phyloP scores from a whole-genome alignment of 352 stramenopile genomes.

The Phytophthora aleatoria region DNA sequence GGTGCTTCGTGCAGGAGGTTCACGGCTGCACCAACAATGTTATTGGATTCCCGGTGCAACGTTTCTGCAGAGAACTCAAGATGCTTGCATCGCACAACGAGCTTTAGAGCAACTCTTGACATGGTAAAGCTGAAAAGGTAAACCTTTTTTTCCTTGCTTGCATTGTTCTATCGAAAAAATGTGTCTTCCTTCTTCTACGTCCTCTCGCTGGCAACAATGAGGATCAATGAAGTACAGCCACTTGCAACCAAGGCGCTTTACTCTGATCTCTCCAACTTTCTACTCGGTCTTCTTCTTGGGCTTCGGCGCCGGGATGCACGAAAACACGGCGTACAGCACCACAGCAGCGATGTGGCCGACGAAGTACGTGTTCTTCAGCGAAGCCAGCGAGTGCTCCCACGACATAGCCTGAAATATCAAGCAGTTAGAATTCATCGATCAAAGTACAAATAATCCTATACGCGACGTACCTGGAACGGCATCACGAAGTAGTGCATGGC shows the following conservation, averaged over 20 bases:
- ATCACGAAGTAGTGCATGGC: constrained; percentile 78
- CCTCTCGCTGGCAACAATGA: neutral
- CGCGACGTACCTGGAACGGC: constrained; percentile 56
- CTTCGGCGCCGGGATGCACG: constrained; percentile 60
- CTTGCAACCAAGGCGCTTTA: constrained; percentile 18
- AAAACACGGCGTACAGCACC: constrained; percentile 76
- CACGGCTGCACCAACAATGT: constrained; percentile 93
- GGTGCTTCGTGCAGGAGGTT: constrained; percentile 81
- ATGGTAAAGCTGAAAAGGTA: neutral
- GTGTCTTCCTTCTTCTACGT: constrained; percentile 12
- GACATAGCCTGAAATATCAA: constrained; percentile 51
- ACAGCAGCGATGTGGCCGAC: constrained; percentile 66
- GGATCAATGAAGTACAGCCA: constrained; percentile 16
- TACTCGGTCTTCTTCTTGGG: constrained; percentile 63
- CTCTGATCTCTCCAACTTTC: constrained; percentile 9
- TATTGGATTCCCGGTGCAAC: constrained; percentile 88
- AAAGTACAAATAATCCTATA: neutral
- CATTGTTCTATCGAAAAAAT: constrained; percentile 27
- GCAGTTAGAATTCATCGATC: neutral
- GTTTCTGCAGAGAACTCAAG: constrained; percentile 71
- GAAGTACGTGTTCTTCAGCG: constrained; percentile 75
- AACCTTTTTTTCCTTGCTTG: constrained; percentile 14
- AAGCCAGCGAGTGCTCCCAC: constrained; percentile 65
- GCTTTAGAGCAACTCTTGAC: constrained; percentile 32
- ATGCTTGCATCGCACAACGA: constrained; percentile 39